A percentile compares a stretch with the other conserved stretches of the same genome.
These are phyloP conservation scores for Phialophora macrospora DNA, from an alignment of 2,329 filamentous ascomycete species.

Conservation along the genomic window DNA sequence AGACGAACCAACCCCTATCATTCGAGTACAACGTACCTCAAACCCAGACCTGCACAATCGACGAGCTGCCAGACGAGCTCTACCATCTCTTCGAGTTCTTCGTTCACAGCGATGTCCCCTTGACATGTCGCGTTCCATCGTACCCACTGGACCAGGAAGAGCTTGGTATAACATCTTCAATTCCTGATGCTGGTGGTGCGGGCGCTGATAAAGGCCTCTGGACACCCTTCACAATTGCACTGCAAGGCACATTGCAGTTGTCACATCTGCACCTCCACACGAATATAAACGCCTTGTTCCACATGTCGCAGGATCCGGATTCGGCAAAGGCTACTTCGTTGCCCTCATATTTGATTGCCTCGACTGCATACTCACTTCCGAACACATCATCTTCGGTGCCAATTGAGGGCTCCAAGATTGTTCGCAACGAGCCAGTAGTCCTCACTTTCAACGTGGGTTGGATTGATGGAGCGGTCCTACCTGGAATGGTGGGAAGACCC, in stretches of 20 bases:
- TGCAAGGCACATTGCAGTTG: conserved; percentile 85
- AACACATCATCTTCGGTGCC: conserved; percentile 55
- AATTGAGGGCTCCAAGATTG: conserved; percentile 65
- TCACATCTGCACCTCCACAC: conserved; percentile 91
- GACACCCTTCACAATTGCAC: conserved; percentile 83
- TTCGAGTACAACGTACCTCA: conserved; percentile 76
- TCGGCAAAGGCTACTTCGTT: conserved; percentile 47
- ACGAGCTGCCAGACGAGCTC: conserved; percentile 57
- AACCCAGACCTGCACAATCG: conserved; percentile 65
- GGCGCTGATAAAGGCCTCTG: conserved; percentile 56
- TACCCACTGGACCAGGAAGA: conserved; percentile 61
- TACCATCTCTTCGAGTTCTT: conserved; percentile 77
- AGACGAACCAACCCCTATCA: conserved; percentile 77
- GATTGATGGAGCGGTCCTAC: conserved; percentile 52
- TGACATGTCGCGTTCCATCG: conserved; percentile 86
- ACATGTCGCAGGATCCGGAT: conserved; percentile 49
- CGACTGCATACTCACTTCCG: conserved; percentile 78
- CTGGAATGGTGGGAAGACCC: conserved; percentile 39
- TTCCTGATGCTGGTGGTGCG: conserved; percentile 32
- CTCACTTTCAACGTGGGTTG: conserved; percentile 81
- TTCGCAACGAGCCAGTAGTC: conserved; percentile 85
- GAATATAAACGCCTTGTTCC: conserved; percentile 85
- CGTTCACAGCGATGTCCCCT: conserved; percentile 91
- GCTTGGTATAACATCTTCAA: conserved; percentile 32
- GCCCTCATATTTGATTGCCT: conserved; percentile 80